These are phyloP conservation scores for Saccharomycodes ludwigii DNA, from an alignment of 805 yeast species.

Conservation along the genomic window DNA sequence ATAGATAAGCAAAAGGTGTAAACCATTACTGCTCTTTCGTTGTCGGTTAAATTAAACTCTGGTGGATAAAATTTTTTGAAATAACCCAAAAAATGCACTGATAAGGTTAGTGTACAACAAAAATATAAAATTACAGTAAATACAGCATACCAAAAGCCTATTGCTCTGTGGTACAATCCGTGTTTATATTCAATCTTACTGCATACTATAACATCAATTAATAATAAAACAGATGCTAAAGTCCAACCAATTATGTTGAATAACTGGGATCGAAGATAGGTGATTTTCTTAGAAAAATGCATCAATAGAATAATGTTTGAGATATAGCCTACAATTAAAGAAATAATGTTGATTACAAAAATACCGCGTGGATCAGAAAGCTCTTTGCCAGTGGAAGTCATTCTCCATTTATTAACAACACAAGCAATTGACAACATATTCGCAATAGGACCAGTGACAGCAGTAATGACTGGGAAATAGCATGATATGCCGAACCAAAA, in stretches of 20 bases:
- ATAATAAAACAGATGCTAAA: slow-evolving; percentile 40
- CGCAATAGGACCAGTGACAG: slow-evolving; percentile 70
- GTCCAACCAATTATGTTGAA: slow-evolving; percentile 57
- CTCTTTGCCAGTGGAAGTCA: slow-evolving; percentile 15
- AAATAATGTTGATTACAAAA: slow-evolving; percentile 44
- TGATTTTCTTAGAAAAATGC: slow-evolving; percentile 50
- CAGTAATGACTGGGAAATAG: slow-evolving; percentile 63
- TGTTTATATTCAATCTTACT: slow-evolving; percentile 12
- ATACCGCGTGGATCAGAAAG: slow-evolving; percentile 30
- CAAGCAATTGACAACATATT: slow-evolving; percentile 65
- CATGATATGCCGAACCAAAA: slow-evolving; percentile 57
- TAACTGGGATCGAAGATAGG: slow-evolving; percentile 48
- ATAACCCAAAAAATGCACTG: slow-evolving; percentile 53
- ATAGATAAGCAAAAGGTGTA: slow-evolving; percentile 51
- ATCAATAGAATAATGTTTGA: slow-evolving; percentile 61
- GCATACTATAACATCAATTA: slow-evolving; percentile 27
- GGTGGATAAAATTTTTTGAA: slow-evolving; percentile 50
- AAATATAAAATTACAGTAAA: slow-evolving; percentile 53
- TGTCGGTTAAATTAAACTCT: slow-evolving; percentile 47
- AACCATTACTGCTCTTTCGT: slow-evolving; percentile 64
- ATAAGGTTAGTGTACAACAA: slow-evolving; percentile 38
- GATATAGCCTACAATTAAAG: slow-evolving; percentile 49
- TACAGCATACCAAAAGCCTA: slow-evolving; percentile 73
- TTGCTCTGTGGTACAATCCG: slow-evolving; percentile 24
- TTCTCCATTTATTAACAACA: slow-evolving; percentile 57